Evolutionary conservation across 2,329 filamentous ascomycete genomes (phyloP).

Genomic region (Diaporthe sp.): DNA sequence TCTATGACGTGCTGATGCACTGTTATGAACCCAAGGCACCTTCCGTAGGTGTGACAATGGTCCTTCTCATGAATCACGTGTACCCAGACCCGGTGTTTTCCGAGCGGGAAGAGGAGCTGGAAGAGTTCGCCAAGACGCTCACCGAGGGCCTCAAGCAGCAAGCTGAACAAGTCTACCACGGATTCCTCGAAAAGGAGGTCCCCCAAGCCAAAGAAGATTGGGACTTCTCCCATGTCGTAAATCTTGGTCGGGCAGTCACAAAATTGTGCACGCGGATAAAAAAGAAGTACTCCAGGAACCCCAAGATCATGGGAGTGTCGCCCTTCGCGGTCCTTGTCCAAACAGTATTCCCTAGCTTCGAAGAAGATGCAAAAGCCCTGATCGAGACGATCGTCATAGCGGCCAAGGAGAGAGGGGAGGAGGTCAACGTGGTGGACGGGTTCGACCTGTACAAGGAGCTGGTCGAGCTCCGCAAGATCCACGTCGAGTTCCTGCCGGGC

Average conservation of each 20-base stretch:
- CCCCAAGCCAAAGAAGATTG: constrained; percentile 85
- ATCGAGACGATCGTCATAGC: constrained; percentile 83
- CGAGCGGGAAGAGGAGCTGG: constrained; percentile 75
- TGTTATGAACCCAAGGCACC: constrained; percentile 92
- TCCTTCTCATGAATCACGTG: constrained; percentile 85
- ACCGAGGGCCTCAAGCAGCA: constrained; percentile 79
- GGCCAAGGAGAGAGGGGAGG: constrained; percentile 75
- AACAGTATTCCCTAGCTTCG: constrained; percentile 89
- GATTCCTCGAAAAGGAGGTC: constrained; percentile 82
- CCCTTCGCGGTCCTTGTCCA: constrained; percentile 79
- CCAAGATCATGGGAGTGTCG: constrained; percentile 83
- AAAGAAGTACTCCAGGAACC: constrained; percentile 91
- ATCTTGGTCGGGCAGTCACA: constrained; percentile 87
- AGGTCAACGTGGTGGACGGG: constrained; percentile 90
- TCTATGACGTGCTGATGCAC: constrained; percentile 88
- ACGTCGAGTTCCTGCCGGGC: constrained; percentile 79
- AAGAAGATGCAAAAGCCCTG: constrained; percentile 88
- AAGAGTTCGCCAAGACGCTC: constrained; percentile 79
- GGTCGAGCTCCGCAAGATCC: constrained; percentile 85
- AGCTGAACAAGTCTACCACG: constrained; percentile 83
- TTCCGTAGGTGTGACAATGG: constrained; percentile 82
- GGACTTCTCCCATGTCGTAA: constrained; percentile 92
- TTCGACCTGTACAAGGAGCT: constrained; percentile 94
- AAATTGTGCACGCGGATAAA: constrained; percentile 89
- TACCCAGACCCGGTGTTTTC: constrained; percentile 82